Base-by-base conservation (phyloP, 2,329 filamentous ascomycete genomes). In the Aspergillus sergii region DNA sequence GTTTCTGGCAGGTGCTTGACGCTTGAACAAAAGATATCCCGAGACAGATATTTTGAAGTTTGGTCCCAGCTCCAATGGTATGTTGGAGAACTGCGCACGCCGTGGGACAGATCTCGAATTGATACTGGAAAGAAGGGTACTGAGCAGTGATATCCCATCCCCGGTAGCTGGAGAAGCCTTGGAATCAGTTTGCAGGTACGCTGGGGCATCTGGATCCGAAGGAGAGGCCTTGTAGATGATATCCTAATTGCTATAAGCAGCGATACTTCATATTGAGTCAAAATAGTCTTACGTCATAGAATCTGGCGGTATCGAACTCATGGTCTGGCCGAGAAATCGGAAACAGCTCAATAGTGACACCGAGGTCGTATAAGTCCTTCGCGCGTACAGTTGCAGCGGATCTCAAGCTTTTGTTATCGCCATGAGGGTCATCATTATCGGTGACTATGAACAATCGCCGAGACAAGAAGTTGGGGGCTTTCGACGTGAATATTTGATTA, bases 401-500 rank as follows among this genome's bases (percentile, higher is more conserved):
- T 58, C 90, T 89, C 34, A 90, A 83, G 9, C 85, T 83, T 78
- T 94, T 95, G 74, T 92, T 89, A 21, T 86, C 83, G 0, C 82
- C 81, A 74, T 96, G 92, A 4, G 95, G 95, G 67, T 93, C 86
- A 75, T 98, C 95, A 67, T 96, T 92, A 76, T 98, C 93, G 0
- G 95, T 98, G 61, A 99, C 92, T 66, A 99, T 88, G 79, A 99
- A 99, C n/a, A 99, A 81, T 39, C 95, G 88, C 64, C 94, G 85
- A 7, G 94, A 98, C 4, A 92, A 90, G 76, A 98, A 98, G 73
- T 97, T 98, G 21, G 95, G 89, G 0, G 95, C 94, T 75, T 91
- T 96, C 3, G 92, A 97, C 1, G 94, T 97, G 75, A 99, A 97
- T 58, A 98, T 91, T 73, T 97, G 93, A 69, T 98, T 98, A 43